Base-by-base conservation (phyloP, 768 basidiomycete genomes). In the Boletus subparvulus region DNA sequence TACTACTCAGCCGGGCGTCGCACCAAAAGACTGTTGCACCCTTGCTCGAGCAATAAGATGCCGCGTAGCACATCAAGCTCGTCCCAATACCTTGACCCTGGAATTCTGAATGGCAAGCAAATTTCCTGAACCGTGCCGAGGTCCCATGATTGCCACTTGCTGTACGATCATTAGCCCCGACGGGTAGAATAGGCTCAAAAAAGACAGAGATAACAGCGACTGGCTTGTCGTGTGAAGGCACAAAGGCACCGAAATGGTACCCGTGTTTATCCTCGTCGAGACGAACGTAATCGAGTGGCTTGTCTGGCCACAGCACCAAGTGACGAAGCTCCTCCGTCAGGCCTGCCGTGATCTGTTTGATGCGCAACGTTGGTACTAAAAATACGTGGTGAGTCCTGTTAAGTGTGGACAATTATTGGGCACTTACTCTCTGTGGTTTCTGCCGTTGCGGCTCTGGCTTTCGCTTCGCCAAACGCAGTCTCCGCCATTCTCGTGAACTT, bases 181-280 rank as follows among this genome's bases (percentile, higher is more conserved):
- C 45, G 16, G 45, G 32, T 32, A 73, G 75, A 43, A 78, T 55
- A 26, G 71, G 59, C 56, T 82, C 80, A 41, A 72, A 61, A 69
- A 87, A 85, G 30, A 84, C 66, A 24, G 84, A 87, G 52, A 84
- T 79, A 53, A 85, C 80, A 44, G 81, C 79, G 48, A 83, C 70
- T 21, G 81, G 78, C 17, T 68, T 58, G 42, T 68, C 69, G 44
- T 52, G 61, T 47, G 54, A 53, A 45, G 71, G 62, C 10, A 82
- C 48, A 69, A 87, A 85, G 3, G 82, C 81, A 47, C 84, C 85
- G 61, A 78, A 78, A 73, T 85, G 85, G 59, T 74, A 56, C 11
- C 80, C 83, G 19, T 60, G 52, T 37, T 74, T 66, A 61, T 86
- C 84, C 58, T 83, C 83, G 13, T 82, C 77, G 3, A 85, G 74